These are phyloP conservation scores for Nitzschia palea DNA, from an alignment of 108 stramenopile species.

Conservation along the genomic window DNA sequence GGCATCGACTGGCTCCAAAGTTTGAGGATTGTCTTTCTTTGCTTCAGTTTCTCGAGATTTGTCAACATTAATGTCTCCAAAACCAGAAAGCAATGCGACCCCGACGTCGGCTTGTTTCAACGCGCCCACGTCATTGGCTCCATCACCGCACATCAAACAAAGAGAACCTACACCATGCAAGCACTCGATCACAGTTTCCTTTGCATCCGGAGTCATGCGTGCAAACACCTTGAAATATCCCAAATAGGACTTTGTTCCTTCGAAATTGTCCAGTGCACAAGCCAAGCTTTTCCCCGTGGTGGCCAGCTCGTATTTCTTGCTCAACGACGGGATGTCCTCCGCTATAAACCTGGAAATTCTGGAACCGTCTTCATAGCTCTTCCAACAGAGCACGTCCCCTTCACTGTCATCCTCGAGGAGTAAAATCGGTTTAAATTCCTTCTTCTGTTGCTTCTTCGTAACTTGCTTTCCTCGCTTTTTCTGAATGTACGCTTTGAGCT, in stretches of 20 bases:
- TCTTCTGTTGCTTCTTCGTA: constrained; percentile 9
- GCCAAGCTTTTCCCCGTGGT: constrained; percentile 80
- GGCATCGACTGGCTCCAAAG: constrained; percentile 52
- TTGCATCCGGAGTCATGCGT: constrained; percentile 95
- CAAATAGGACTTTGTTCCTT: constrained; percentile 59
- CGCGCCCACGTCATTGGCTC: constrained; percentile 94
- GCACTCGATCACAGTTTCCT: constrained; percentile 92
- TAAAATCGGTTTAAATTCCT: constrained; percentile 65
- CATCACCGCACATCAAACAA: constrained; percentile 97
- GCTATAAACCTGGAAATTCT: constrained; percentile 56
- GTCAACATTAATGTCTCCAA: constrained; percentile 93
- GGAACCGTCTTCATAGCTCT: constrained; percentile 81
- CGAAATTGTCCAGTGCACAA: constrained; percentile 77
- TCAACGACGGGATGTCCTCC: constrained; percentile 59
- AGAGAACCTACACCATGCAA: constrained; percentile 80
- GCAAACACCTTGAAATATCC: constrained; percentile 93
- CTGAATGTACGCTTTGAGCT: constrained; percentile 52
- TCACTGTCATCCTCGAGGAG: constrained; percentile 62
- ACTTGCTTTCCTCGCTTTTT: constrained; percentile 27
- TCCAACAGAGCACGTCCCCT: constrained; percentile 67
- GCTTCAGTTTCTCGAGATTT: constrained; percentile 23
- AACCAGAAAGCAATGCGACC: constrained; percentile 91
- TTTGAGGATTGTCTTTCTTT: no score
- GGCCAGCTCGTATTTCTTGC: constrained; percentile 78
- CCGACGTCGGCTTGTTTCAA: constrained; percentile 94